Base-by-base conservation (phyloP, 2,329 filamentous ascomycete species). In the Fusarium aywerte region DNA sequence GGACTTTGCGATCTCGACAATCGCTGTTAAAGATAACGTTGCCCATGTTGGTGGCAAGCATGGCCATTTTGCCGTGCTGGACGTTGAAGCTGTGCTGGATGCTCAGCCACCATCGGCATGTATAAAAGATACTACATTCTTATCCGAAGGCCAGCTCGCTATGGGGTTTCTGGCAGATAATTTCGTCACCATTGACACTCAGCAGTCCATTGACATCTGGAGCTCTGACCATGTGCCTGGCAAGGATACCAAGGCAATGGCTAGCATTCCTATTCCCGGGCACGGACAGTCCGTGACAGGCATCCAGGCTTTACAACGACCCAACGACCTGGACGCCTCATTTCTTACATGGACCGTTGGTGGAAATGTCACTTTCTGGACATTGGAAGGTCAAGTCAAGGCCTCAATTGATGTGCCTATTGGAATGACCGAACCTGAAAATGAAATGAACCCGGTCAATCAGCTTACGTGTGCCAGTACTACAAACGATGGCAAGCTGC, bases 261-360 rank as follows among this genome's bases (percentile, higher is more conserved):
- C 80, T n/a, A 81, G 80, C 40, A 84, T 87, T 23, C 83, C 84
- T 13, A 87, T 90, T 40, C 84, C 88, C 2, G 88, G 88, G 13
- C 86, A 89, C 58, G 86, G 87, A 15, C 87, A 89, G 49, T 79
- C 88, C 1, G 86, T 90, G n/a, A 77, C 93, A 39, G 96, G 96
- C 15, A 89, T 97, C 2, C 86, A 89, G 51, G 78, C 88, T 1
- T 79, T 97, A 6, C 77, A 83, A 4, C 81, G 81, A 21, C 83
- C 87, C 0, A 91, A 92, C 59, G 76, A 81, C 6, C 79, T 87
- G 23, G 83, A 86, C 21, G 89, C 92, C 1, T 86, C 89, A 10
- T 97, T 98, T 74, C 89, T 94, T 67, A 97, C 94, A 0, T 99
- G 94, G 92, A 94, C 95, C 3, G 87, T 86, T 21, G 89, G 89